Base-by-base conservation (phyloP, 805 yeast genomes). In the Clavispora asparagi region DNA sequence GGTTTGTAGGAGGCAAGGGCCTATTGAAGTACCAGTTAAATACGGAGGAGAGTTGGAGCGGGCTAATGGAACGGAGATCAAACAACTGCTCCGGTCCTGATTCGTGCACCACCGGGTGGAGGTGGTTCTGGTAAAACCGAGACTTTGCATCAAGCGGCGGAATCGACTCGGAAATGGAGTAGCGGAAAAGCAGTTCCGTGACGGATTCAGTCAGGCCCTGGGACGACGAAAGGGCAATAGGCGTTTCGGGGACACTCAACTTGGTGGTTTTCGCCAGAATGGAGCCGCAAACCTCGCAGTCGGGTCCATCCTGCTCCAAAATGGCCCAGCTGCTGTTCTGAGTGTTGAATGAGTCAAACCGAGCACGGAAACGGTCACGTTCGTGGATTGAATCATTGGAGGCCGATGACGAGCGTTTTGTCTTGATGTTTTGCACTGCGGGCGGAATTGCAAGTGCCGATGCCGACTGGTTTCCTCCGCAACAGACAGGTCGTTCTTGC, bases 1-100 rank as follows among this genome's bases (percentile, higher is more conserved):
- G 58, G 23, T 73, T 76, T 16, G 91, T 83, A 4, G 77, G 78
- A 0, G 97, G 96, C 4, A 71, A 58, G 1, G 67, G 64, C 16
- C 56, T 55, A 52, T 65, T 62, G 52, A 71, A 71, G 52, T 71
- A 71, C 68, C 71, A 68, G 16, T 49, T 43, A 47, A 71, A 69
- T 0, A 70, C 60, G 0, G 56, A 11, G 32, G 43, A 23, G 44
- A 49, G 41, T 43, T 57, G 42, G 9, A 38, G 36, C 7, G 44
- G 29, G 13, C 52, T 14, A 16, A 45, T 32, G 3, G 25, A 6
- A 12, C 37, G 42, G 7, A 44, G 17, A 12, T 38, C 38, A 31
- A 44, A 25, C 6, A 29, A 35, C 19, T 16, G 9, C 19, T 32
- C 36, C 8, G 30, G 31, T 11, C 32, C 16, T 4, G 25, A 26